Evolutionary conservation across 768 basidiomycete genomes (phyloP), one percentile per base, ranked within the genome.

Genomic region (Hemileccinum impolitum): DNA sequence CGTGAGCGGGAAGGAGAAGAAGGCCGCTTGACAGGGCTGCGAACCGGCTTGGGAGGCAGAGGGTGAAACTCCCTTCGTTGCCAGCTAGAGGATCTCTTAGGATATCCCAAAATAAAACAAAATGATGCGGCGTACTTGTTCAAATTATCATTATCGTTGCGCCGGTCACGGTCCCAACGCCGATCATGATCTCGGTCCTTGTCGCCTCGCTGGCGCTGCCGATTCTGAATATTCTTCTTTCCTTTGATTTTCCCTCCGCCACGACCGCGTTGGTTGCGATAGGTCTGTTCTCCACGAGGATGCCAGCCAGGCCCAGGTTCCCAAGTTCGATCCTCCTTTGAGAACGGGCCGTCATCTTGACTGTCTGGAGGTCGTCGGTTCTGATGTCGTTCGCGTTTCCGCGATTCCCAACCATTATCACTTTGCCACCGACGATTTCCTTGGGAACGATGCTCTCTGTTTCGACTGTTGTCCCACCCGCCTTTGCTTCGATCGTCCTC

Each of bases 231-330:
- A 34, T 64, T 66, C 52, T 72, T 73, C 47, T 69, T 70, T 17
- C 65, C 65, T 40, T 64, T 73, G 45, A 62, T 67, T 53, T 64
- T 70, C 10, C 52, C 71, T 61, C 43, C 76, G 65, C 75, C 71
- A 44, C 71, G 72, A 32, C 58, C 55, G 19, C 65, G 66, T 21
- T 67, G 67, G 49, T 52, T 63, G 42, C 75, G 73, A 46, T 79
- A 67, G 25, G 60, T 54, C 18, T 70, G 71, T 21, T 66, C 69
- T 32, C 75, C 56, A 32, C 62, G 73, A 43, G 77, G 63, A 51
- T 82, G 77, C 86, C 86, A 88, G 6, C 77, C 75, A 21, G 82
- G 77, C 32, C 82, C 83, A 49, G 86, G 85, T 55, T 86, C 84
- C 86, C 86, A 88, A 49, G 80, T 70, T 43, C 86, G 78, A 44